These are phyloP conservation scores for Amauroascus niger DNA, from an alignment of 2,329 filamentous ascomycete genomes.

Conservation along the genomic window DNA sequence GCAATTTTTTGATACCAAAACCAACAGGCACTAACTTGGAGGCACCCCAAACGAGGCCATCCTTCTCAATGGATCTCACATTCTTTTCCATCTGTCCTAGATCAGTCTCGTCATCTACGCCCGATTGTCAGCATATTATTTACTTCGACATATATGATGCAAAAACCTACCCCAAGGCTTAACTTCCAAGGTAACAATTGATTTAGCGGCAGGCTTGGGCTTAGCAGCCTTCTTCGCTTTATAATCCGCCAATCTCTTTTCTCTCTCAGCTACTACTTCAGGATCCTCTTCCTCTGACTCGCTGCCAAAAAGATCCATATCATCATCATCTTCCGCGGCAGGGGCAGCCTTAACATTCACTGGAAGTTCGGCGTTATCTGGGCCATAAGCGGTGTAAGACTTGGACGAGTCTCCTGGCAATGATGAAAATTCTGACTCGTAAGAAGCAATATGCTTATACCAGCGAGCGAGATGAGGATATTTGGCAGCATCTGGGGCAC, in stretches of 20 bases:
- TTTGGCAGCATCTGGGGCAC: slow-evolving; percentile 67
- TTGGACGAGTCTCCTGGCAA: slow-evolving; percentile 87
- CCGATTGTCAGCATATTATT: background rate
- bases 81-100: slow-evolving; percentile 70
- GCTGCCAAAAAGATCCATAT: slow-evolving; percentile 86
- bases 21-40: slow-evolving; percentile 83
- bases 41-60: slow-evolving; percentile 92
- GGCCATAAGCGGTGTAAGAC: slow-evolving; percentile 82
- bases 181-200: slow-evolving; percentile 86
- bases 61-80: slow-evolving; percentile 76
- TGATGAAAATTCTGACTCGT: slow-evolving; percentile 82
- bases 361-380: slow-evolving; percentile 65
- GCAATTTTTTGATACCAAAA: slow-evolving; percentile 98
- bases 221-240: slow-evolving; percentile 94
- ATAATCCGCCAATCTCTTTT: slow-evolving; percentile 88
- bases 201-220: slow-evolving; percentile 88
- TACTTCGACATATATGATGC: background rate
- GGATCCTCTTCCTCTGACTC: slow-evolving; percentile 91
- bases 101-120: slow-evolving; percentile 78
- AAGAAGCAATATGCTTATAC: slow-evolving; percentile 97
- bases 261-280: slow-evolving; percentile 72
- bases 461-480: slow-evolving; percentile 91
- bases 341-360: slow-evolving; percentile 80
- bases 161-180: slow-evolving; percentile 83
- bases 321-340: slow-evolving; percentile 68